These are phyloP conservation scores for Brasilioporus rufonigricans DNA, from an alignment of 768 basidiomycete genomes.

Conservation along the genomic window DNA sequence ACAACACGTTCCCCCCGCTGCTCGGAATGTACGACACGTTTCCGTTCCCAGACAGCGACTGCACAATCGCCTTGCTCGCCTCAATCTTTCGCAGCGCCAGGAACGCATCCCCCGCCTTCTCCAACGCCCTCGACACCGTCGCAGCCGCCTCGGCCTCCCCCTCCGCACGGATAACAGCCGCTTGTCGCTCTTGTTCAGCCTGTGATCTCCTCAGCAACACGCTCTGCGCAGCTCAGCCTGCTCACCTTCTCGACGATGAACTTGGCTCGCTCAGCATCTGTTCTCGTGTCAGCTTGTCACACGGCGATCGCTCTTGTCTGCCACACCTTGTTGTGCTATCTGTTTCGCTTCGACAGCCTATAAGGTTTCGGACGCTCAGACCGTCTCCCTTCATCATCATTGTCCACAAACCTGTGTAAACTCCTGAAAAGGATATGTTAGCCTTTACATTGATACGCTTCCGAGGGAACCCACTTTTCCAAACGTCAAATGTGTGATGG, in stretches of 20 bases:
- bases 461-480: constrained; percentile 57
- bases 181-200: constrained; percentile 99
- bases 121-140: constrained; percentile 87
- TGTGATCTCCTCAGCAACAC: constrained; percentile 34
- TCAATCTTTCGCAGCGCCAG: constrained; percentile 95
- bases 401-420: constrained; percentile 61
- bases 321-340: constrained; percentile 93
- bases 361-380: not conserved
- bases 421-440: constrained; percentile 51
- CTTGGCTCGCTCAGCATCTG: constrained; percentile 98
- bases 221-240: not conserved
- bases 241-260: constrained; percentile 97
- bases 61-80: constrained; percentile 95
- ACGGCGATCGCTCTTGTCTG: not conserved
- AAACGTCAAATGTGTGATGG: constrained; percentile 89
- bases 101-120: constrained; percentile 95
- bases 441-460: not conserved
- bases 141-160: constrained; percentile 97
- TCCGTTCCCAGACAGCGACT: constrained; percentile 71
- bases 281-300: constrained; percentile 14
- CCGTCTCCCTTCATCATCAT: not conserved
- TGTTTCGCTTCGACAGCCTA: constrained; percentile 99
- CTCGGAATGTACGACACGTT: constrained; percentile 92
- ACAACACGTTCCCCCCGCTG: constrained; percentile 72
- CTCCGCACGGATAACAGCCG: constrained; percentile 95